Conservation (phyloP, 805 yeast species). For the Candida nitratophila region DNA sequence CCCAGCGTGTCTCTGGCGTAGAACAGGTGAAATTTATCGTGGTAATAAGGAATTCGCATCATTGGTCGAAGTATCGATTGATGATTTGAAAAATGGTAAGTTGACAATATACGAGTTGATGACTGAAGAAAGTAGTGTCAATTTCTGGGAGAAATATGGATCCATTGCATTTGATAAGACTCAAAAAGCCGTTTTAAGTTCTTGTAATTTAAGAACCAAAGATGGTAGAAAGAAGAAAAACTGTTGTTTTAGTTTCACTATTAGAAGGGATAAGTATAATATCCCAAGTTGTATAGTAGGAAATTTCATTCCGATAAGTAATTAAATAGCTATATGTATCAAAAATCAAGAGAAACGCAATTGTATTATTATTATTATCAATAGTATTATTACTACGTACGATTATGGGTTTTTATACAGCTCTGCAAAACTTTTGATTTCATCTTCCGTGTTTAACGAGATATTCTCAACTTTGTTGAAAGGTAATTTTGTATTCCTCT, state of each 20-base stretch:
- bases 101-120: conserved; percentile 87
- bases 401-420: background rate
- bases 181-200: conserved; percentile 89
- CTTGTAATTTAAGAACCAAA: conserved; percentile 78
- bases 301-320: conserved; percentile 73
- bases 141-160: conserved; percentile 96
- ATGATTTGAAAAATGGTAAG: conserved; percentile 87
- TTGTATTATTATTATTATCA: conserved; percentile 1
- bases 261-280: conserved; percentile 85
- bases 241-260: conserved; percentile 92
- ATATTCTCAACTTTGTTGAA: conserved; percentile 3
- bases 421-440: background rate
- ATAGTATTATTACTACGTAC: background rate
- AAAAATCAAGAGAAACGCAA: too few relatives aligned
- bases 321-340: too few relatives aligned
- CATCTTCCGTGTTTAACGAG: background rate
- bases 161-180: conserved; percentile 94
- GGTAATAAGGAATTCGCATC: conserved; percentile 97
- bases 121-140: conserved; percentile 95
- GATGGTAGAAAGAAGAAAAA: conserved; percentile 75
- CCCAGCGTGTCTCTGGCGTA: conserved; percentile 95
- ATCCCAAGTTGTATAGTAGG: conserved; percentile 96
- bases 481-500: background rate
- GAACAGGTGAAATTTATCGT: conserved; percentile 92
- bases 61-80: conserved; percentile 81